These are phyloP conservation scores for Lyophyllum atratum DNA, from an alignment of 768 basidiomycete genomes.

Conservation along the genomic window DNA sequence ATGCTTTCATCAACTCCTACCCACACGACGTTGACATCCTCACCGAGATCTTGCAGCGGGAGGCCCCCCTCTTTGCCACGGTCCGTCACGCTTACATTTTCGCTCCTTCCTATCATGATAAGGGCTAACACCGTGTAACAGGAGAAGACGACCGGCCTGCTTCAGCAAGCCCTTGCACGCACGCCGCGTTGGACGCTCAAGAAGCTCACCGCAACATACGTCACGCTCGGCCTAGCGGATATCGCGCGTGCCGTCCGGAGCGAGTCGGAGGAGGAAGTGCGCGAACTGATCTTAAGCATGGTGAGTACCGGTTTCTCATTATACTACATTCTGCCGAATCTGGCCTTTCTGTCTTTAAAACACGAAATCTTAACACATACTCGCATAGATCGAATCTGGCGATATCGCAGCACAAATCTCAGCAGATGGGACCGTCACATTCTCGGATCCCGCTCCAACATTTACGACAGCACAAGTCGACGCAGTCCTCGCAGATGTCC, in stretches of 20 bases:
- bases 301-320: slow-evolving; percentile 41
- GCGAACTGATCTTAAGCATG: slow-evolving; percentile 70
- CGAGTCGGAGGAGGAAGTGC: slow-evolving; percentile 53
- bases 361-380: not conserved
- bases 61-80: slow-evolving; percentile 48
- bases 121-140: slow-evolving; percentile 24
- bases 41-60: slow-evolving; percentile 52
- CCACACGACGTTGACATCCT: slow-evolving; percentile 54
- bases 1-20: slow-evolving; percentile 63
- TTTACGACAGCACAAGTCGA: slow-evolving; percentile 68
- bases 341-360: not conserved
- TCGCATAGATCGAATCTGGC: slow-evolving; percentile 60
- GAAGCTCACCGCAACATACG: slow-evolving; percentile 81
- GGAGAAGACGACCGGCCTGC: slow-evolving; percentile 76
- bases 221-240: slow-evolving; percentile 73
- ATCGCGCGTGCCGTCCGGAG: slow-evolving; percentile 61
- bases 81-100: slow-evolving; percentile 37
- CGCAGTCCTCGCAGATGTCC: slow-evolving; percentile 49
- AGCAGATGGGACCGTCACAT: slow-evolving; percentile 70
- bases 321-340: too few relatives aligned
- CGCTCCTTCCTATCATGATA: too few relatives aligned
- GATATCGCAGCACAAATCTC: slow-evolving; percentile 74
- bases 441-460: slow-evolving; percentile 62
- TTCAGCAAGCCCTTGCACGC: slow-evolving; percentile 64
- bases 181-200: slow-evolving; percentile 80